Percentiles rank a stretch among this genome's conserved stretches.
These are phyloP conservation scores for Lachnellula cervina DNA, from an alignment of 2,329 filamentous ascomycete species.

Conservation along the genomic window DNA sequence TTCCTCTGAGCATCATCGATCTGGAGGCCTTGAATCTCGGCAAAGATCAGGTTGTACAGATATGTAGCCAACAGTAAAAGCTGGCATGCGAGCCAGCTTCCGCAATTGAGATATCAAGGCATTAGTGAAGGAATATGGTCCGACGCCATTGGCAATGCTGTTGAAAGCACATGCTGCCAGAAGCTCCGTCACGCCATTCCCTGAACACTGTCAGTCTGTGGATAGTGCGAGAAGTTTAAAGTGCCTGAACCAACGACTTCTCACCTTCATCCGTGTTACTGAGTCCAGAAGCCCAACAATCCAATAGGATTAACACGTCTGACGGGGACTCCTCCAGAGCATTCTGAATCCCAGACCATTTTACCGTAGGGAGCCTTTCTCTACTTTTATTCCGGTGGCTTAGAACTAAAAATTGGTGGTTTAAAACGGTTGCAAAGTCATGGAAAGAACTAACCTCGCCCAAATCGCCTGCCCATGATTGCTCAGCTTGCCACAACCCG, in stretches of 20 bases:
- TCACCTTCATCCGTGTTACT: conserved; percentile 8
- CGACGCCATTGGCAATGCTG: conserved; percentile 42
- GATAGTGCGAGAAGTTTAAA: neutral
- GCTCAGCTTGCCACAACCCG: conserved; percentile 41
- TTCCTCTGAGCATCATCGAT: neutral
- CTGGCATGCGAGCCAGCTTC: conserved; percentile 33
- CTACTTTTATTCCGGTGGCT: conserved; percentile 6
- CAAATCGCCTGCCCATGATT: conserved; percentile 54
- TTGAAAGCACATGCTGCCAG: conserved; percentile 44
- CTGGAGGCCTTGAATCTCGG: conserved; percentile 3
- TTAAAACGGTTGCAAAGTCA: too few species aligned
- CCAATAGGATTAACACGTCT: conserved; percentile 53
- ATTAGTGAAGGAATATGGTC: conserved; percentile 13
- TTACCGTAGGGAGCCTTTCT: conserved; percentile 9
- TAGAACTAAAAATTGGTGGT: neutral
- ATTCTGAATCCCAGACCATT: conserved; percentile 32
- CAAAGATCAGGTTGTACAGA: conserved; percentile 30
- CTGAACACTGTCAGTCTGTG: neutral
- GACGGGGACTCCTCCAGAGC: conserved; percentile 52
- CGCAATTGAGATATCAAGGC: conserved; percentile 3
- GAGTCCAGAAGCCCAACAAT: conserved; percentile 47
- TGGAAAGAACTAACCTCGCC: conserved; percentile 50
- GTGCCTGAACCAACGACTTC: neutral
- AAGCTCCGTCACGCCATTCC: conserved; percentile 31
- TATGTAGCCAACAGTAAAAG: conserved; percentile 41